Evolutionary conservation across 495 filamentous ascomycete species (phyloP).

Genomic region (Glarea lozoyensis): DNA sequence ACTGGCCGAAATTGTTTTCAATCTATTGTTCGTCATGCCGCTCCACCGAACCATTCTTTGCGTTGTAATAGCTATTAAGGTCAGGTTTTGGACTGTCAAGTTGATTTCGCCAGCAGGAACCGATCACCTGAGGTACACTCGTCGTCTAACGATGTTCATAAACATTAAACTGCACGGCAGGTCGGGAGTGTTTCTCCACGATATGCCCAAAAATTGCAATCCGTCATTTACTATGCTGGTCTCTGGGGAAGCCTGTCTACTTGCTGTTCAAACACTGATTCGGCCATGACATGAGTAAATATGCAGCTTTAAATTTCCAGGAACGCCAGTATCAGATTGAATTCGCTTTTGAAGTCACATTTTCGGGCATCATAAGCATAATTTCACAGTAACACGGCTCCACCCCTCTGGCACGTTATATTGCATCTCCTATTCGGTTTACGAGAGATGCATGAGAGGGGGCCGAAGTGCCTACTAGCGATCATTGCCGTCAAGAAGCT

Average conservation of each 20-base stretch:
- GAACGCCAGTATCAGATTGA: constrained; percentile 14
- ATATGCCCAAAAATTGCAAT: constrained; percentile 7
- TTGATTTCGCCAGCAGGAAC: neutral
- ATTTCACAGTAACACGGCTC: neutral
- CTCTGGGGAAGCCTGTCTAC: constrained; percentile 5
- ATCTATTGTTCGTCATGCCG: no score
- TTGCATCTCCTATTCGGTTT: neutral
- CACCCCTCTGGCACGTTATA: neutral
- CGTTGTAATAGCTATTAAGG: no score
- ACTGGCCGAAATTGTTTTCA: no score
- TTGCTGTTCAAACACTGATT: neutral
- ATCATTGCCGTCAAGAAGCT: neutral
- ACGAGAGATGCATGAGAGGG: neutral
- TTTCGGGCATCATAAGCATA: constrained; percentile 2
- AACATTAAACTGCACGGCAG: neutral
- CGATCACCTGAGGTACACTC: constrained; percentile 1
- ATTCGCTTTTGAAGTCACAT: constrained; percentile 6
- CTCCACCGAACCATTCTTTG: no score
- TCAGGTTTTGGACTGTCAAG: no score
- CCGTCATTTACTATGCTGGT: constrained; percentile 9
- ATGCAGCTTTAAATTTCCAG: constrained; percentile 14
- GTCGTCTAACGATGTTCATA: neutral
- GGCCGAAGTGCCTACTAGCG: neutral
- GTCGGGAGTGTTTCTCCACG: constrained; percentile 10
- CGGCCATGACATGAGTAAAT: constrained; percentile 1